Conservation (phyloP, 495 filamentous ascomycete genomes). For the Penicillium dipodomyicola region DNA sequence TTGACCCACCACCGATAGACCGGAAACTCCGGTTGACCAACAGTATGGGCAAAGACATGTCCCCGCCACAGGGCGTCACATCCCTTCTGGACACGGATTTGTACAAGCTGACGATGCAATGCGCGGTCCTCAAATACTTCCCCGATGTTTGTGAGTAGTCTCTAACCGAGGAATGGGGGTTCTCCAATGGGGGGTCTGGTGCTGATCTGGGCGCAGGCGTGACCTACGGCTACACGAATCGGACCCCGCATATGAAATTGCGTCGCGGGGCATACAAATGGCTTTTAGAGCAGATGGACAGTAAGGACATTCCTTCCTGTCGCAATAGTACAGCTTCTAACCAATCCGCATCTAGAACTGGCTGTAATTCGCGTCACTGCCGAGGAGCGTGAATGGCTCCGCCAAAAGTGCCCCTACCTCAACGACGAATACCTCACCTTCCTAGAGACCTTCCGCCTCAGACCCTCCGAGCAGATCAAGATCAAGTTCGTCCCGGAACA, state of each 20-base stretch:
- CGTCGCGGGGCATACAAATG: conserved; percentile 79
- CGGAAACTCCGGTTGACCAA: conserved; percentile 8
- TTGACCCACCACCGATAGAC: neutral
- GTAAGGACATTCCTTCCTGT: conserved; percentile 41
- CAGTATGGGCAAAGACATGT: conserved; percentile 34
- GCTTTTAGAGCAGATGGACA: conserved; percentile 77
- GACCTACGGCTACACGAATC: conserved; percentile 90
- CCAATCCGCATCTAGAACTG: conserved; percentile 53
- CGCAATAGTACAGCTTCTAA: neutral
- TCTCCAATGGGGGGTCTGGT: neutral
- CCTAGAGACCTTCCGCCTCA: conserved; percentile 75
- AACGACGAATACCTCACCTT: conserved; percentile 72
- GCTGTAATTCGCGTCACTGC: conserved; percentile 70
- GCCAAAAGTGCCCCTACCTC: conserved; percentile 77
- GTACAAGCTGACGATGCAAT: conserved; percentile 99
- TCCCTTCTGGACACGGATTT: conserved; percentile 96
- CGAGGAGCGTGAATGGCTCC: conserved; percentile 78
- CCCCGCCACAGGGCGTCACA: conserved; percentile 66
- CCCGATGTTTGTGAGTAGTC: conserved; percentile 63
- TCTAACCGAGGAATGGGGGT: neutral
- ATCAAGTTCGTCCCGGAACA: conserved; percentile 64
- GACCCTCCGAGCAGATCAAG: conserved; percentile 73
- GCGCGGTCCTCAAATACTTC: conserved; percentile 87
- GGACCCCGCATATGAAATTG: conserved; percentile 89
- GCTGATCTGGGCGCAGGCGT: conserved; percentile 53